Conservation (phyloP, 345 rosid species). For the Combretum micranthum region DNA sequence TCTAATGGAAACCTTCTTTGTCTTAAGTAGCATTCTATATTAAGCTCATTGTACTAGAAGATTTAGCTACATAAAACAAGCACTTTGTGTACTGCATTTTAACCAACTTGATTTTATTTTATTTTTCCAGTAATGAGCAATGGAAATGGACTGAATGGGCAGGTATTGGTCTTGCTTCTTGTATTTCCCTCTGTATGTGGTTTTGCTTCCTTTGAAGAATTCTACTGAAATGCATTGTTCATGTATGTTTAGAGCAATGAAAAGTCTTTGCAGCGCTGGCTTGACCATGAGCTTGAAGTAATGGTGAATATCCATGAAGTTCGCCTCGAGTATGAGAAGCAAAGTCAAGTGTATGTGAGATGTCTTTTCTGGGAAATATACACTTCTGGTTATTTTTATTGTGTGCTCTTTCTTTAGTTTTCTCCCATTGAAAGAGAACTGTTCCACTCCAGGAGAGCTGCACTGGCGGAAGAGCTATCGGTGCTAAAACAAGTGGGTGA, state of each 20-base stretch:
- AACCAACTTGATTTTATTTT: conserved; percentile 20
- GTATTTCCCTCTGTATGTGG: not conserved
- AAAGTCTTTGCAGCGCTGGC: conserved; percentile 88
- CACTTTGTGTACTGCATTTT: conserved; percentile 17
- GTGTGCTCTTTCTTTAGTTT: not conserved
- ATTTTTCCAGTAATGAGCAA: conserved; percentile 61
- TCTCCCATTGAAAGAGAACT: not conserved
- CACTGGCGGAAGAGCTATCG: conserved; percentile 85
- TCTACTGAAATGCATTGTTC: conserved; percentile 9
- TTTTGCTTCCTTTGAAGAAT: not conserved
- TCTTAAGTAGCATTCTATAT: conserved; percentile 3
- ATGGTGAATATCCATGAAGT: conserved; percentile 99
- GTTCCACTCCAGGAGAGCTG: conserved; percentile 62
- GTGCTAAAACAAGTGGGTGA: conserved; percentile 88
- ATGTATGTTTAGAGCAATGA: conserved; percentile 56
- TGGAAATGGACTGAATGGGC: conserved; percentile 75
- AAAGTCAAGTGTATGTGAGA: conserved; percentile 85
- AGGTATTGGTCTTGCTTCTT: conserved; percentile 35
- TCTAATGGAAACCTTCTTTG: no score
- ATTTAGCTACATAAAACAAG: not conserved
- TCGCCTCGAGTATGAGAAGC: conserved; percentile 92
- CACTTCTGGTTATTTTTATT: not conserved
- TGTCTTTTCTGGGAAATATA: not conserved
- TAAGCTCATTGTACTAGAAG: conserved; percentile 5
- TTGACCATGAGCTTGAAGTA: conserved; percentile 95